Base-by-base conservation (phyloP, 2,329 filamentous ascomycete genomes). In the Claviceps sp. region DNA sequence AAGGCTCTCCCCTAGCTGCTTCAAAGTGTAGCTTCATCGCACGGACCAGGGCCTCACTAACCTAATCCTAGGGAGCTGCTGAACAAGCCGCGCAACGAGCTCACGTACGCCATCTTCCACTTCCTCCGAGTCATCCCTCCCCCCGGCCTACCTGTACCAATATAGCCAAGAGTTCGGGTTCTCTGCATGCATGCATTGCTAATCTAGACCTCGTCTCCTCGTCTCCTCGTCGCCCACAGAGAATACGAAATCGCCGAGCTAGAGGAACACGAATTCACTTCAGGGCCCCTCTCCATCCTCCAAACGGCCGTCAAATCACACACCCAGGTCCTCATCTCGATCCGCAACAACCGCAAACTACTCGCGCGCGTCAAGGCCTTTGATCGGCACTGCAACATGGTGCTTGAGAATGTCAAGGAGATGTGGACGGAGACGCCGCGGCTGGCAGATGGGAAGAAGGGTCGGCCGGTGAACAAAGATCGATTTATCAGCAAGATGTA, bases 321-420 rank as follows among this genome's bases (percentile, higher is more conserved):
- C 74, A 87, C 86, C 44, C 93, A 97, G 72, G 91, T 98, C 56
- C 82, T 98, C 58, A 96, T 98, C 66, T 95, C 88, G 51, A 91
- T 91, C 73, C 89, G 93, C 59, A 96, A 95, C 80, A 97, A 97
- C 76, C 86, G 91, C 71, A 98, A 98, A 77, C 79, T 98, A 47
- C 83, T 98, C 51, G 93, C 91, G 49, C 86, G 93, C 57, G 91
- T 98, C 64, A 98, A 98, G 77, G 93, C 93, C 6, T 98, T 98
- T 68, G 93, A 98, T 71, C 80, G 93, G 55, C 93, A 98, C 72
- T 97, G 90, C 80, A 98, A 98, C 73, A 97, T 98, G 93, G 87
- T 95, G 3, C 76, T 96, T 47, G 89, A 95, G 75, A 95, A 95
- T 60, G 89, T 94, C 45, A 71, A 72, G 77, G 93, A 98, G 74